Conservation (phyloP, 2,329 filamentous ascomycete genomes). For the Rosellinia necatrix region DNA sequence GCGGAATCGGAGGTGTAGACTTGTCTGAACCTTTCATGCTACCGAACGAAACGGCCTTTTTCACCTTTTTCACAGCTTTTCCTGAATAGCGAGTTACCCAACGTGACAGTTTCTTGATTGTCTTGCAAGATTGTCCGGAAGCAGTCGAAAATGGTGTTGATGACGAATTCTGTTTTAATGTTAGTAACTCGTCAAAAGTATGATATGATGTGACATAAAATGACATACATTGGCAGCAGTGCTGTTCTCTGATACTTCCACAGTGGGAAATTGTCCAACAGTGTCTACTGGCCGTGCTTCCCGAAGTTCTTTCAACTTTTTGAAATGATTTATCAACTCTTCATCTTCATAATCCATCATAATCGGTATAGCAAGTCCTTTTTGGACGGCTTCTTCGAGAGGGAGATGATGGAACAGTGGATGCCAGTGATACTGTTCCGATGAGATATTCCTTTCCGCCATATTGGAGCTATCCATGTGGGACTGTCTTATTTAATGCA, state of each 20-base stretch:
- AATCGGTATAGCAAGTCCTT: not conserved
- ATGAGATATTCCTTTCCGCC: not conserved
- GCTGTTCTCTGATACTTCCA: no score
- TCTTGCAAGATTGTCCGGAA: not conserved
- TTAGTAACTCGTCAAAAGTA: no score
- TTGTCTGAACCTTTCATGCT: not conserved
- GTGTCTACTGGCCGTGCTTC: not conserved
- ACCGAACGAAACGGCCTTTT: not conserved
- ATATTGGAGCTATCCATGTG: not conserved
- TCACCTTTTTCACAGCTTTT: not conserved
- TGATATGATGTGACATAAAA: no score
- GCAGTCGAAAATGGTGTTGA: not conserved
- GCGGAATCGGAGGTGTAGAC: not conserved
- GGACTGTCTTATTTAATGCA: no score
- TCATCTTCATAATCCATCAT: not conserved
- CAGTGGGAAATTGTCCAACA: not conserved
- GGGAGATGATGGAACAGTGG: not conserved
- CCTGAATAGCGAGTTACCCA: not conserved
- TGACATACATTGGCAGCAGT: not conserved
- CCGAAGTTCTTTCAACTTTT: not conserved
- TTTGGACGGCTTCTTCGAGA: conserved; percentile 2
- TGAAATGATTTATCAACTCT: not conserved
- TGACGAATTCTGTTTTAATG: not conserved
- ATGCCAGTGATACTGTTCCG: not conserved
- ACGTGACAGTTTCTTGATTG: not conserved